Base-by-base conservation (phyloP, 2,329 filamentous ascomycete genomes). In the Fusarium haematococcum region DNA sequence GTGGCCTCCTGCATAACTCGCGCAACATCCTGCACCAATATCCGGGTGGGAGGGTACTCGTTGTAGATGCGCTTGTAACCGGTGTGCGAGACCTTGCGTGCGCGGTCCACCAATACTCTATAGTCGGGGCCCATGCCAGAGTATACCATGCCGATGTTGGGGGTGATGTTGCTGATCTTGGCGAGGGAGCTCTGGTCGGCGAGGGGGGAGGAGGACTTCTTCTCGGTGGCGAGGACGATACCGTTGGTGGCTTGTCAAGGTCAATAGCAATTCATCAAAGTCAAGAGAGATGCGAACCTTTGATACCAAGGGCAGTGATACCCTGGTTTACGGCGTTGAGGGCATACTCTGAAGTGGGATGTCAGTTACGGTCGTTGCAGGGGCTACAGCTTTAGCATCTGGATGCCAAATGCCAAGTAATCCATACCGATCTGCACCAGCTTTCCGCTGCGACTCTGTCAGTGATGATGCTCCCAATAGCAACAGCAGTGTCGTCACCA, bases 51-150 rank as follows among this genome's bases (percentile, higher is more conserved):
- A n/a, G 97, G 97, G 87, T 99, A 99, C 87, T 99, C 97, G 87
- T 99, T 99, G 89, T 99, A 99, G 88, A 99, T 95, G 85, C 97
- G 95, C 91, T 99, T 99, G 92, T 99, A 99, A 84, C 92, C 93
- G 57, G 97, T 97, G 87, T 99, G 97, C 66, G 95, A 98, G 77
- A 98, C 97, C 86, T 98, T 99, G 82, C 97, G 95, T 79, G 97
- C 97, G 85, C 95, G 96, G 88, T 99, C 97, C 79, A 98, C 97
- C 64, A 99, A 90, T 67, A 99, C 95, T 84, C 97, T 92, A 88
- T 98, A 99, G 85, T 99, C 97, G 69, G 97, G 97, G 33, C 97
- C 96, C 97, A 99, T 99, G 83, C 97, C 97, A 62, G 95, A 95
- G 88, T 99, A 99, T 80, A 99, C 97, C 94, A 98, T 98, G 84